Evolutionary conservation across 2,329 filamentous ascomycete genomes (phyloP), one percentile per base, ranked within the genome.

Genomic region (Pseudonectria foliicola): DNA sequence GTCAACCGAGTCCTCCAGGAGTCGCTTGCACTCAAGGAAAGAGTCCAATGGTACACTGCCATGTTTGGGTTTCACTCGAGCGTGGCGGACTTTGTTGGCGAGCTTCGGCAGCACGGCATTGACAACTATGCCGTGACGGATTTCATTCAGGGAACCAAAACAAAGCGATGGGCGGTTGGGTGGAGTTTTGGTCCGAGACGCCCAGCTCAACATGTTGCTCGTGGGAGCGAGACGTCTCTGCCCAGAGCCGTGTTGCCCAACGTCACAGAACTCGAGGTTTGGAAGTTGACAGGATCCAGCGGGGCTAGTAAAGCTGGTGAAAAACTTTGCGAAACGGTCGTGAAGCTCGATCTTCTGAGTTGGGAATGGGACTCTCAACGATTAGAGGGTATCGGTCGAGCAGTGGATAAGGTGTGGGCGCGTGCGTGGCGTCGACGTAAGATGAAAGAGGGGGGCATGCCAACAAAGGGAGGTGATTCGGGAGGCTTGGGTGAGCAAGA

Each of bases 51-150:
- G 92, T 96, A 92, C 59, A 92, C 83, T 1, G 80, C 80, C 35
- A 93, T 96, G 86, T 67, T 96, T 0, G 89, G 90, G 0, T 93
- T 93, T 51, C 66, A 85, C 21, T 71, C 73, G 0, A 89, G 82
- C 45, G 66, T 85, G 3, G 68, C 82, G 1, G 64, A 68, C 1
- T 59, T 82, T 1, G 63, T 95, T 0, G 68, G 79, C 6, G 68
- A 70, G 33, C 66, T 82, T 4, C 71, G 73, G 12, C 61, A 70
- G 3, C 54, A 70, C 8, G 67, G 63, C 0, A 71, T 93, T 25
- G 66, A 68, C 25, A 98, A 96, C 55, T 95, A 80, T 48, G 89
- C 87, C 0, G 76, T 95, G 1, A 83, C 82, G 0, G 79, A 84
- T 43, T 82, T 96, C 45, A 68, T 86, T 0, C 85, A 90, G 38